Conservation (phyloP, 2,329 filamentous ascomycete species). For the Chaetomium sp. region DNA sequence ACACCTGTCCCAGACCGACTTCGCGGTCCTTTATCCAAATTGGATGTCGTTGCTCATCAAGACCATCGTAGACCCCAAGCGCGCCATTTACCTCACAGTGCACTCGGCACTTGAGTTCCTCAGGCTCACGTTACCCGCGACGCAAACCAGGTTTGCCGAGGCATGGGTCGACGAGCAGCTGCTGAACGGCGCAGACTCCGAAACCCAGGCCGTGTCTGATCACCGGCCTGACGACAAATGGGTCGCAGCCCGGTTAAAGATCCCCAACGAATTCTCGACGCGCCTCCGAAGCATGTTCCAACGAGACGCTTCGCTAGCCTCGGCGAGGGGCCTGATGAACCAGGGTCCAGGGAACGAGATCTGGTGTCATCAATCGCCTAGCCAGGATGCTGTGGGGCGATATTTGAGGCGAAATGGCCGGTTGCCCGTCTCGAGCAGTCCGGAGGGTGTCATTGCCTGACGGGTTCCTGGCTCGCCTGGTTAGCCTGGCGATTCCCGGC, state of each 20-base stretch:
- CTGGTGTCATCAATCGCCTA: slow-evolving; percentile 41
- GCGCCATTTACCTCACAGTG: slow-evolving; percentile 65
- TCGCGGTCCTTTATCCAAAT: slow-evolving; percentile 63
- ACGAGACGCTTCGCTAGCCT: slow-evolving; percentile 43
- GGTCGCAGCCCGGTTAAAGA: slow-evolving; percentile 58
- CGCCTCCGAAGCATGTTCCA: slow-evolving; percentile 50
- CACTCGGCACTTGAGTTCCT: slow-evolving; percentile 66
- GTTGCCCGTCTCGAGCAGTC: slow-evolving; percentile 9
- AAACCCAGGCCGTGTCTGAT: slow-evolving; percentile 50
- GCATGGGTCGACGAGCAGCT: slow-evolving; percentile 58
- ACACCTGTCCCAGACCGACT: slow-evolving; percentile 68
- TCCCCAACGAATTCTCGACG: slow-evolving; percentile 59
- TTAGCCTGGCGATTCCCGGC: slow-evolving; percentile 23
- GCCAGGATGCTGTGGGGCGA: slow-evolving; percentile 33
- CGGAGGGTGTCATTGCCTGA: slow-evolving; percentile 19
- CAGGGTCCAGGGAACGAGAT: slow-evolving; percentile 39
- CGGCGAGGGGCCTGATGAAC: slow-evolving; percentile 40
- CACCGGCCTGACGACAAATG: slow-evolving; percentile 60
- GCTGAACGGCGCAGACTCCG: slow-evolving; percentile 41
- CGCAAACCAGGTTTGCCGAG: slow-evolving; percentile 48
- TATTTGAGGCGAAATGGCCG: slow-evolving; percentile 23
- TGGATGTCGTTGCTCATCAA: slow-evolving; percentile 62
- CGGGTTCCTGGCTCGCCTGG: slow-evolving; percentile 17
- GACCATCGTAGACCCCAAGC: slow-evolving; percentile 62
- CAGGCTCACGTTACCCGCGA: slow-evolving; percentile 51